Evolutionary conservation across 768 basidiomycete genomes (phyloP).

Genomic region (Lepiota brunneoincarnata): DNA sequence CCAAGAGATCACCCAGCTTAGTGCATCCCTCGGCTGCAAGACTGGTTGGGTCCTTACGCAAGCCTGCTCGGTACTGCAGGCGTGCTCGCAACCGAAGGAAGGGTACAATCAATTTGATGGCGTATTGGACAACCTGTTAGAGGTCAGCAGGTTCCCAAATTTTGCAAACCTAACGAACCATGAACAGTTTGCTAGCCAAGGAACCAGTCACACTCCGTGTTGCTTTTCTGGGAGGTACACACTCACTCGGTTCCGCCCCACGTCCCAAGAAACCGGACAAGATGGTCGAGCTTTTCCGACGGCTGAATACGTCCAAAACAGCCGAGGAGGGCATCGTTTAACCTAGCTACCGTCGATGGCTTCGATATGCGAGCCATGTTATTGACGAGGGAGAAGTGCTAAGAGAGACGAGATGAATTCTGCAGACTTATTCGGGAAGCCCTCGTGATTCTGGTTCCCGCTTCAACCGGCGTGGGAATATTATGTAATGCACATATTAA

Average conservation of each 20-base stretch:
- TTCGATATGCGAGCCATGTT: slow-evolving; percentile 52
- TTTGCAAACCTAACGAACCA: slow-evolving; percentile 37
- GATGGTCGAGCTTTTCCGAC: slow-evolving; percentile 66
- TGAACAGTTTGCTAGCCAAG: slow-evolving; percentile 64
- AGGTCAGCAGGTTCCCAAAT: neutral
- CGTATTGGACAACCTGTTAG: slow-evolving; percentile 67
- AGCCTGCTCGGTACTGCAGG: slow-evolving; percentile 62
- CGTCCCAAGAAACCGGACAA: slow-evolving; percentile 73
- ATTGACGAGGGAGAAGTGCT: neutral
- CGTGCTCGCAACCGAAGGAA: slow-evolving; percentile 65
- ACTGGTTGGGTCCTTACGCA: slow-evolving; percentile 53
- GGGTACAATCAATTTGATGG: slow-evolving; percentile 67
- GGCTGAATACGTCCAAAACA: slow-evolving; percentile 55
- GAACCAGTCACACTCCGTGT: slow-evolving; percentile 10
- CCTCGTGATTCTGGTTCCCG: slow-evolving; percentile 22
- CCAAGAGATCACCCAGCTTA: slow-evolving; percentile 53
- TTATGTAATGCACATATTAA: slow-evolving; percentile 40
- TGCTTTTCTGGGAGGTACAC: slow-evolving; percentile 10
- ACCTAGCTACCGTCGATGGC: slow-evolving; percentile 41
- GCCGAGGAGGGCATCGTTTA: slow-evolving; percentile 68
- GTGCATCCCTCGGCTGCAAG: slow-evolving; percentile 46
- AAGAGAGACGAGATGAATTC: neutral
- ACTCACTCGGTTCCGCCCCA: slow-evolving; percentile 89
- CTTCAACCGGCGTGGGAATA: slow-evolving; percentile 32
- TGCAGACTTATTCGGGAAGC: neutral